Conservation (phyloP, 345 rosid species). For the Anastatica hierochuntica region DNA sequence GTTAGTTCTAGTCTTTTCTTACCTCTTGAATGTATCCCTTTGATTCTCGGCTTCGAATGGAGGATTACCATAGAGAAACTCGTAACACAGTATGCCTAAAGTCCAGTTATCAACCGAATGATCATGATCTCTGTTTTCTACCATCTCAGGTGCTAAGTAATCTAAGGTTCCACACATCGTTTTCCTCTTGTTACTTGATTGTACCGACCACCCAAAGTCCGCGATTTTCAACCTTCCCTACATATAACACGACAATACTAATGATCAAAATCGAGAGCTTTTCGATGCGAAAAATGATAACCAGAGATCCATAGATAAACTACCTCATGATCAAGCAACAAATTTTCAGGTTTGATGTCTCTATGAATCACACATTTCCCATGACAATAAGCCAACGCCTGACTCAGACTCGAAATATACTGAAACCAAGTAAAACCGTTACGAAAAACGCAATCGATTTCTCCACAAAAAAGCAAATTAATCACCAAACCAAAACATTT, state of each 20-base stretch:
- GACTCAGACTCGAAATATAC: conserved; percentile 85
- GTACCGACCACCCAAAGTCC: conserved; percentile 98
- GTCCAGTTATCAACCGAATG: conserved; percentile 97
- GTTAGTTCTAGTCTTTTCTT: neutral
- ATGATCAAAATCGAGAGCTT: neutral
- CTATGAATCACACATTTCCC: conserved; percentile 89
- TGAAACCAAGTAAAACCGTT: conserved; percentile 21
- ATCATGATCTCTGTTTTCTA: conserved; percentile 81
- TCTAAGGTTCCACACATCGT: conserved; percentile 98
- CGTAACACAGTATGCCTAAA: conserved; percentile 80
- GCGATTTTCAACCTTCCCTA: conserved; percentile 93
- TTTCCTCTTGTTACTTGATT: conserved; percentile 75
- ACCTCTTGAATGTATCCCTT: conserved; percentile 75
- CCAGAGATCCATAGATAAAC: neutral
- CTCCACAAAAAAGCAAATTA: neutral
- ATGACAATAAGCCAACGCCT: conserved; percentile 86
- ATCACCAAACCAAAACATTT: too few relatives aligned
- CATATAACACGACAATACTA: neutral
- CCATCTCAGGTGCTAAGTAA: conserved; percentile 96
- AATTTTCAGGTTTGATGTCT: conserved; percentile 93
- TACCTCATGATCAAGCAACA: conserved; percentile 96
- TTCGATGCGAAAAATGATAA: neutral
- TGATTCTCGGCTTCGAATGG: conserved; percentile 93
- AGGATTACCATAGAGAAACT: conserved; percentile 85
- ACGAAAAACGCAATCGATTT: neutral